phyloP scores from a whole-genome alignment of 768 basidiomycete genomes.

The Strobilomyces dryophilus region DNA sequence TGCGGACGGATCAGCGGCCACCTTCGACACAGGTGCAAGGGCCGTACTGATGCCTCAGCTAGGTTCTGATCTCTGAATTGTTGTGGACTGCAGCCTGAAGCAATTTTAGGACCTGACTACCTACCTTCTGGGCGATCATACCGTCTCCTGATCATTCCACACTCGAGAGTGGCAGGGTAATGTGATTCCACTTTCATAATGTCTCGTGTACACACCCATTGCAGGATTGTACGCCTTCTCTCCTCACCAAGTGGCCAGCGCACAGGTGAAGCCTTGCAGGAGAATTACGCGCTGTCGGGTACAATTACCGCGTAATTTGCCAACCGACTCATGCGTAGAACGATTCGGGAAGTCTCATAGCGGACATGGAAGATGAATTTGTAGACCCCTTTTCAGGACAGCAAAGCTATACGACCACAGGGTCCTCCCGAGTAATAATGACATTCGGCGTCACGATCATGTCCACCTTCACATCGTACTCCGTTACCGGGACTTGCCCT shows the following conservation, averaged over 20 bases:
- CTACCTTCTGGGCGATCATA: constrained; percentile 42
- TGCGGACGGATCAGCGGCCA: constrained; percentile 60
- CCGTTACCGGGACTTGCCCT: constrained; percentile 49
- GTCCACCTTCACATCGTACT: constrained; percentile 64
- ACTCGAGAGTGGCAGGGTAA: constrained; percentile 39
- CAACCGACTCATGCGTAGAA: constrained; percentile 8
- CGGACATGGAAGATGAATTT: constrained; percentile 23
- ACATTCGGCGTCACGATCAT: constrained; percentile 49
- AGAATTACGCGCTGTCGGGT: constrained; percentile 23
- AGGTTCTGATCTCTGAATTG: constrained; percentile 36
- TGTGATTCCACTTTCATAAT: constrained; percentile 19
- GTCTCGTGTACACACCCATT: constrained; percentile 13
- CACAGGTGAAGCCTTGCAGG: constrained; percentile 12
- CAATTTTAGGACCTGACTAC: constrained; percentile 31
- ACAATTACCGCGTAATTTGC: constrained; percentile 21
- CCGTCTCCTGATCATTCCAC: constrained; percentile 41
- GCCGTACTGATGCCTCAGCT: constrained; percentile 66
- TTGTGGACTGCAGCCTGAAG: constrained; percentile 5
- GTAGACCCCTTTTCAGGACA: constrained; percentile 2
- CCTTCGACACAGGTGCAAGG: constrained; percentile 58
- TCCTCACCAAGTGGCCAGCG: constrained; percentile 31
- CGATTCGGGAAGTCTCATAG: constrained; percentile 15
- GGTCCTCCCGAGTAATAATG: constrained; percentile 23
- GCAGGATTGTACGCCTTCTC: constrained; percentile 39
- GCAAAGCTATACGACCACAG: constrained; percentile 19